A percentile compares a stretch with the other conserved stretches of the same genome.
Conservation (phyloP, 2,329 filamentous ascomycete genomes). For the Ophiostoma australiae region DNA sequence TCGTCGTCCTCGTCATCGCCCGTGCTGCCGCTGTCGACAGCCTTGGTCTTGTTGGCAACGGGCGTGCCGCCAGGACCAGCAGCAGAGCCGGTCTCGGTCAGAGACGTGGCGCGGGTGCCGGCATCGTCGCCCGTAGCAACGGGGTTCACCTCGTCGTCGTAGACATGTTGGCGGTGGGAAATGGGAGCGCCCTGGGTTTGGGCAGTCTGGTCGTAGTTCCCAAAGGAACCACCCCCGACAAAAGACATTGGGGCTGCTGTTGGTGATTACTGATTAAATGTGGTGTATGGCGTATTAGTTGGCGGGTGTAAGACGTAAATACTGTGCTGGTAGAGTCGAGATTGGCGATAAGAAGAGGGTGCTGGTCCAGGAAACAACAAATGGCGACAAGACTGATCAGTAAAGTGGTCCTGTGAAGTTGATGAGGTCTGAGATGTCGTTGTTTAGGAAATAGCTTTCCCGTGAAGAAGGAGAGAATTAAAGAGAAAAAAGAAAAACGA, state of each 20-base stretch:
- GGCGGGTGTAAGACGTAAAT: background rate
- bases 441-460: background rate
- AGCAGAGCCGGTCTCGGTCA: conserved; percentile 36
- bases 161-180: conserved; percentile 25
- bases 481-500: conserved; percentile 3
- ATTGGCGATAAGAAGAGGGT: background rate
- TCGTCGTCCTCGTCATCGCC: conserved; percentile 34
- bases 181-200: conserved; percentile 40
- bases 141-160: conserved; percentile 31
- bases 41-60: conserved; percentile 19
- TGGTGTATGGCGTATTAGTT: background rate
- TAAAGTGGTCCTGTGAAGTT: conserved; percentile 8
- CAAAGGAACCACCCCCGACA: conserved; percentile 39
- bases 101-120: conserved; percentile 36
- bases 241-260: conserved; percentile 38
- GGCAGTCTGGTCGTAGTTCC: conserved; percentile 47
- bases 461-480: background rate
- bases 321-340: background rate
- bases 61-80: conserved; percentile 21
- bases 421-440: background rate
- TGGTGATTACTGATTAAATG: background rate
- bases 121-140: conserved; percentile 26
- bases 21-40: conserved; percentile 16
- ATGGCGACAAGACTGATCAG: conserved; percentile 4
- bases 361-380: conserved; percentile 1